Evolutionary conservation across 257 asterid species (phyloP).

Genomic region (Nicotiana paniculata): DNA sequence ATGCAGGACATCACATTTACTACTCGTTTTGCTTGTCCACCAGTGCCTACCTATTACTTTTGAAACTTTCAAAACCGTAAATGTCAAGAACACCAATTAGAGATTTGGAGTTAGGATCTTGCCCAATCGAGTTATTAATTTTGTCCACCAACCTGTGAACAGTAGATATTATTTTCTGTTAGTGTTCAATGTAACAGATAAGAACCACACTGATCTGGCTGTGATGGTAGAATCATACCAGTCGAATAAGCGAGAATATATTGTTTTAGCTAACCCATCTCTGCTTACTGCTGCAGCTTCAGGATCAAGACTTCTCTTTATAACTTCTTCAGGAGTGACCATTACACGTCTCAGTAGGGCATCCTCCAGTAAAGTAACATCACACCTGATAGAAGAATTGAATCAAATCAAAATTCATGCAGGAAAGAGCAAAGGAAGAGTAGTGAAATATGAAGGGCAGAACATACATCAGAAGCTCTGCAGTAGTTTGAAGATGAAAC

Average conservation of each 20-base stretch:
- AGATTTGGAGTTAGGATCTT: conserved; percentile 70
- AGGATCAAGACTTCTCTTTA: conserved; percentile 97
- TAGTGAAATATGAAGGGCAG: conserved; percentile 13
- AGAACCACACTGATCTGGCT: conserved; percentile 4
- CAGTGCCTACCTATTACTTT: conserved; percentile 64
- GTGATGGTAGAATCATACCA: conserved; percentile 43
- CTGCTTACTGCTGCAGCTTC: conserved; percentile 75
- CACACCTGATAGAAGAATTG: conserved; percentile 52
- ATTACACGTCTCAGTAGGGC: conserved; percentile 90
- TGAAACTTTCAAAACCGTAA: conserved; percentile 95
- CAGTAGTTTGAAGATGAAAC: conserved; percentile 75
- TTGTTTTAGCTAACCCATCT: conserved; percentile 89
- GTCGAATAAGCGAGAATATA: conserved; percentile 90
- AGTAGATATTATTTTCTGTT: neutral
- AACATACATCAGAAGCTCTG: conserved; percentile 88
- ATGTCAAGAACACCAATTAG: conserved; percentile 98
- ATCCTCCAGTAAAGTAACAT: conserved; percentile 64
- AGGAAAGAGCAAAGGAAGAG: conserved; percentile 4
- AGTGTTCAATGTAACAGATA: neutral
- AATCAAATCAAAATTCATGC: conserved; percentile 16
- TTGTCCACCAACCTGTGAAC: conserved; percentile 86
- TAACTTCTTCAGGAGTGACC: conserved; percentile 99
- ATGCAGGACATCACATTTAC: conserved; percentile 1
- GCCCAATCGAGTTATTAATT: conserved; percentile 85
- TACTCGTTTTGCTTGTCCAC: conserved; percentile 4